Conservation (phyloP, 1,284 basidiomycete genomes). For the Moesziomyces globuligerus region DNA sequence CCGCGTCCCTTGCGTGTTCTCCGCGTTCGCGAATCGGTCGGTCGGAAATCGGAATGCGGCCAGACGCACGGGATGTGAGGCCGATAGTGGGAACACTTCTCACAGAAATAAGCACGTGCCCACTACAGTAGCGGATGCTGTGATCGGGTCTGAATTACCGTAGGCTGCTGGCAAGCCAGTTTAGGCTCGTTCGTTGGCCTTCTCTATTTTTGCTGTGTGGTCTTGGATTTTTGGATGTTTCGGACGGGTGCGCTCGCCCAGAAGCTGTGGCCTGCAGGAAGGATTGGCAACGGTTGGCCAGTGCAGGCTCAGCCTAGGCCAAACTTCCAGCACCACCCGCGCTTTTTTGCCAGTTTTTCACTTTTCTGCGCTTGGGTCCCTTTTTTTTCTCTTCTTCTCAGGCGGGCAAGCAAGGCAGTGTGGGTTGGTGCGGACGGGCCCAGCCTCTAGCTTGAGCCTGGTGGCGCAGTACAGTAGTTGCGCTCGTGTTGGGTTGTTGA, state of each 20-base stretch:
- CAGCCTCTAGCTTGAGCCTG: not conserved
- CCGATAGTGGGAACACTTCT: not conserved
- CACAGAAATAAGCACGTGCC: not conserved
- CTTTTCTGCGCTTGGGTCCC: slow-evolving; percentile 13
- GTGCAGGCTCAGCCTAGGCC: not conserved
- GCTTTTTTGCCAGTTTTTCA: too few species aligned
- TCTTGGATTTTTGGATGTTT: too few species aligned
- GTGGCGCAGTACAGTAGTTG: too few species aligned
- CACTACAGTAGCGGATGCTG: not conserved
- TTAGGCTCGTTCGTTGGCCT: too few species aligned
- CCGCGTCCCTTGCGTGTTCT: not conserved
- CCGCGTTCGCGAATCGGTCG: not conserved
- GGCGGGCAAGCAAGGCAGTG: not conserved
- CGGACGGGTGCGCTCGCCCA: too few species aligned
- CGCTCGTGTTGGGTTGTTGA: too few species aligned
- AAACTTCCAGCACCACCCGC: not conserved
- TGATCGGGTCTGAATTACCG: not conserved
- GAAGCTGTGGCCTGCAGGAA: not conserved
- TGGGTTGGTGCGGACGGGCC: not conserved
- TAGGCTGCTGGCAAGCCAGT: not conserved
- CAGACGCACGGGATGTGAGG: not conserved
- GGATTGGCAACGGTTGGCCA: not conserved
- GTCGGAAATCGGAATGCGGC: not conserved
- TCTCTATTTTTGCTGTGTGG: too few species aligned
- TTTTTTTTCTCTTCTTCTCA: slow-evolving; percentile 14